Percentiles rank a stretch among this genome's conserved stretches.
Evolutionary conservation across 2,329 filamentous ascomycete genomes (phyloP).

Genomic region (Neonectria punicea): DNA sequence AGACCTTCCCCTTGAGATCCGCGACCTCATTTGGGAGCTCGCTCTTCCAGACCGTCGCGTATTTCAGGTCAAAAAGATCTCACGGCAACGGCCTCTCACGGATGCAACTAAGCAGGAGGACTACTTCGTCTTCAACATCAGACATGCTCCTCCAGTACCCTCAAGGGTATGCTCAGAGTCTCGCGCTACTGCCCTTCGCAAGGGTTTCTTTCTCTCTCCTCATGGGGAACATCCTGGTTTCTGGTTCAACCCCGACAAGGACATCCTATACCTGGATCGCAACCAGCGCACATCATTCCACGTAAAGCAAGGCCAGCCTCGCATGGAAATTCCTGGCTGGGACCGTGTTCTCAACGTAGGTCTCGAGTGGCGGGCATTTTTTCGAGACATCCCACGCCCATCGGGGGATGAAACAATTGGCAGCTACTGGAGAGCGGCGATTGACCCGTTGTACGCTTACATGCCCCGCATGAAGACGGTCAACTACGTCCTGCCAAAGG

Average conservation of each 20-base stretch:
- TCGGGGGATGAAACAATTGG: slow-evolving; percentile 33
- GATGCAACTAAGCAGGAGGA: slow-evolving; percentile 8
- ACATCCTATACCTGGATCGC: slow-evolving; percentile 46
- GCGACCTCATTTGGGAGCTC: slow-evolving; percentile 44
- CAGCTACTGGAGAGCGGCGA: slow-evolving; percentile 34
- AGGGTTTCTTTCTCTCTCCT: slow-evolving; percentile 41
- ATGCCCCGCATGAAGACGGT: slow-evolving; percentile 40
- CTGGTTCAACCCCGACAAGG: slow-evolving; percentile 42
- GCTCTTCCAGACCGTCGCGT: slow-evolving; percentile 42
- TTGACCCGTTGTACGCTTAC: slow-evolving; percentile 35
- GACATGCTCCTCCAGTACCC: slow-evolving; percentile 31
- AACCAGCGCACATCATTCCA: slow-evolving; percentile 37
- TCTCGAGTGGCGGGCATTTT: slow-evolving; percentile 45
- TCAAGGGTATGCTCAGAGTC: slow-evolving; percentile 42
- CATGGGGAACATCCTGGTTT: slow-evolving; percentile 23
- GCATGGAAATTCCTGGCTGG: slow-evolving; percentile 31
- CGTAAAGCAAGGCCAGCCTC: slow-evolving; percentile 19
- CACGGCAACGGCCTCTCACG: neutral
- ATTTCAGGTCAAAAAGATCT: slow-evolving; percentile 43
- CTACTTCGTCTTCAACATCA: slow-evolving; percentile 38
- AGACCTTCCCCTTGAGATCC: slow-evolving; percentile 42
- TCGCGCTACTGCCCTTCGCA: slow-evolving; percentile 39
- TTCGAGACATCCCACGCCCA: slow-evolving; percentile 40
- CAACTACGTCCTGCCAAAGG: slow-evolving; percentile 42
- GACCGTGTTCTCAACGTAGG: slow-evolving; percentile 43